A percentile compares a stretch with the other conserved stretches of the same genome.
These are phyloP conservation scores for Aegilops bicornis DNA, from an alignment of 176 grass and related monocot species.

Conservation along the genomic window DNA sequence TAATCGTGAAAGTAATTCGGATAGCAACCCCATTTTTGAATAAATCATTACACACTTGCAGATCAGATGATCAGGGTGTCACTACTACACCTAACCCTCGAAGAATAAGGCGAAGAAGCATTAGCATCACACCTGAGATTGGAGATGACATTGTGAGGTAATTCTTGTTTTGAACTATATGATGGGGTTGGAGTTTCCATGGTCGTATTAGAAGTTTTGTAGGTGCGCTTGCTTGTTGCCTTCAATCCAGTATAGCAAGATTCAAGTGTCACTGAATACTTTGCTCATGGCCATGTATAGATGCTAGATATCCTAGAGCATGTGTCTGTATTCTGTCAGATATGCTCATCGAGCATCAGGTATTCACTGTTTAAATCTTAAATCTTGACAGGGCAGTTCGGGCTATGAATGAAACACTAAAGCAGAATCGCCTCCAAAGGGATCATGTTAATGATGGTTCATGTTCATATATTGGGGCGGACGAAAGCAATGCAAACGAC, in stretches of 20 bases:
- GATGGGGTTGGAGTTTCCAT: background rate
- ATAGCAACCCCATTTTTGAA: constrained; percentile 22
- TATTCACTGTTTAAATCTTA: constrained; percentile 34
- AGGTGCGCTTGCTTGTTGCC: constrained; percentile 15
- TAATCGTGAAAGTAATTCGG: constrained; percentile 1
- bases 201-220: background rate
- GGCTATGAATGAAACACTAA: constrained; percentile 98
- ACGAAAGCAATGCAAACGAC: constrained; percentile 54
- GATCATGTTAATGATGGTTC: constrained; percentile 75
- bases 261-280: background rate
- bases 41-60: constrained; percentile 42
- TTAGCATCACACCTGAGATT: constrained; percentile 99
- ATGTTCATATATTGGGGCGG: constrained; percentile 54
- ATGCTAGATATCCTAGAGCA: constrained; percentile 28
- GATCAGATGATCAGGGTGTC: constrained; percentile 76
- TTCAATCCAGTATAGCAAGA: constrained; percentile 24
- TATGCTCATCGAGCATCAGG: constrained; percentile 9
- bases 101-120: constrained; percentile 92
- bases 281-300: constrained; percentile 2
- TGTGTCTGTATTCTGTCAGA: constrained; percentile 11
- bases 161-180: constrained; percentile 33
- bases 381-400: constrained; percentile 82
- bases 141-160: constrained; percentile 98
- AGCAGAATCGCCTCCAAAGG: constrained; percentile 90
- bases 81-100: constrained; percentile 60